phyloP scores from a whole-genome alignment of 2,329 filamentous ascomycete genomes.

The Calonectria henricotiae region DNA sequence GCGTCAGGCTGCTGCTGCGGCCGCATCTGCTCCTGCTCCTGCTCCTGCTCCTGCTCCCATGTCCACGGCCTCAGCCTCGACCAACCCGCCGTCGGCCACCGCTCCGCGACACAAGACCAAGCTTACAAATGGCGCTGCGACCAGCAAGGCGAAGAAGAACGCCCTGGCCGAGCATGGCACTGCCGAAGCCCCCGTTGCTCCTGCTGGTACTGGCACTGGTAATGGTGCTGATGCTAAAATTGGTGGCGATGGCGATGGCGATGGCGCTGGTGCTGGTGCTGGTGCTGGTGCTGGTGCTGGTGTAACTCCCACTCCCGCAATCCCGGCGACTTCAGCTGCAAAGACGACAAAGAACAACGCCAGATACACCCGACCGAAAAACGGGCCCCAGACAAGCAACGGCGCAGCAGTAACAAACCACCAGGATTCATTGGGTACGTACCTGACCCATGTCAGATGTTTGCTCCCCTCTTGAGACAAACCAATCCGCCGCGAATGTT shows the following conservation, averaged over 20 bases:
- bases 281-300: conserved; percentile 19
- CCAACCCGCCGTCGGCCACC: conserved; percentile 33
- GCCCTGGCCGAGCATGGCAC: conserved; percentile 24
- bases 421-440: conserved; percentile 49
- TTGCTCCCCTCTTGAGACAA: conserved; percentile 14
- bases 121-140: conserved; percentile 43
- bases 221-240: conserved; percentile 7
- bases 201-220: conserved; percentile 21
- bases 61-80: conserved; percentile 33
- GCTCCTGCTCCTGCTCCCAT: conserved; percentile 35
- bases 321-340: conserved; percentile 35
- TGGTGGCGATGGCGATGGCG: conserved; percentile 19
- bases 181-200: conserved; percentile 29
- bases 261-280: conserved; percentile 32
- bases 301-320: conserved; percentile 36
- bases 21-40: conserved; percentile 51
- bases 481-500: neutral
- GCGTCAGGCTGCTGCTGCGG: conserved; percentile 57
- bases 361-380: conserved; percentile 38
- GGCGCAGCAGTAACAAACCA: conserved; percentile 30
- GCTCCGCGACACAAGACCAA: conserved; percentile 42
- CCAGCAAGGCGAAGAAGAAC: conserved; percentile 35
- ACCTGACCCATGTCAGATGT: conserved; percentile 26
- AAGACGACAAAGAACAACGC: conserved; percentile 38
- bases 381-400: conserved; percentile 39